A percentile compares a stretch with the other conserved stretches of the same genome.
Conservation (phyloP, 352 stramenopile genomes). For the Phytophthora hybrid region DNA sequence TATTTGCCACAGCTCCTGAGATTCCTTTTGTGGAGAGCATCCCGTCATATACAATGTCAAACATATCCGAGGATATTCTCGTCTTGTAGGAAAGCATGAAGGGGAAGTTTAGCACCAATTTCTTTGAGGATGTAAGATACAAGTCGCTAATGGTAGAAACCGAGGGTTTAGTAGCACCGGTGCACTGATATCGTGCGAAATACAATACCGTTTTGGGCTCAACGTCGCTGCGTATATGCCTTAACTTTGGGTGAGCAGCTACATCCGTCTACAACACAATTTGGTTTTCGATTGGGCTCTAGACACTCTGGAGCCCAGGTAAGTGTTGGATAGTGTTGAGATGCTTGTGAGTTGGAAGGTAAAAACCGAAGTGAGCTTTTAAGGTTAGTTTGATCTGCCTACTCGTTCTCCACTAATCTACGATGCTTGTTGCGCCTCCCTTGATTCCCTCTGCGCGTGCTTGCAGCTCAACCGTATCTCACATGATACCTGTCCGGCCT, state of each 20-base stretch:
- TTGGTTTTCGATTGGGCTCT: too few species aligned
- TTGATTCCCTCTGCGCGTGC: too few species aligned
- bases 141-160: slow-evolving; percentile 6
- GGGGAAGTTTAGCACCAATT: slow-evolving; percentile 5
- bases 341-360: too few species aligned
- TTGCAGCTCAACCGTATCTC: too few species aligned
- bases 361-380: too few species aligned
- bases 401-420: too few species aligned
- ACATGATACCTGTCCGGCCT: too few species aligned
- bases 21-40: slow-evolving; percentile 13
- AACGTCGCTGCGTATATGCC: slow-evolving; percentile 9
- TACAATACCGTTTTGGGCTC: slow-evolving; percentile 12
- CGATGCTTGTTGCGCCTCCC: too few species aligned
- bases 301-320: too few species aligned
- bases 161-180: background rate
- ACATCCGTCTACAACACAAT: background rate
- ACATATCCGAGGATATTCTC: slow-evolving; percentile 6
- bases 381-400: too few species aligned
- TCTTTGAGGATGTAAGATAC: background rate
- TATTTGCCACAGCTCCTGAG: slow-evolving; percentile 1
- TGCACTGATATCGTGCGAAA: slow-evolving; percentile 8
- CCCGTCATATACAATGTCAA: slow-evolving; percentile 14
- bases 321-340: too few species aligned
- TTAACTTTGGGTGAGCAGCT: slow-evolving; percentile 1
- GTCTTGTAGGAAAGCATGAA: slow-evolving; percentile 17